Base-by-base conservation (phyloP, 1,139 yeast species). In the Arxiozyma heterogenica region DNA sequence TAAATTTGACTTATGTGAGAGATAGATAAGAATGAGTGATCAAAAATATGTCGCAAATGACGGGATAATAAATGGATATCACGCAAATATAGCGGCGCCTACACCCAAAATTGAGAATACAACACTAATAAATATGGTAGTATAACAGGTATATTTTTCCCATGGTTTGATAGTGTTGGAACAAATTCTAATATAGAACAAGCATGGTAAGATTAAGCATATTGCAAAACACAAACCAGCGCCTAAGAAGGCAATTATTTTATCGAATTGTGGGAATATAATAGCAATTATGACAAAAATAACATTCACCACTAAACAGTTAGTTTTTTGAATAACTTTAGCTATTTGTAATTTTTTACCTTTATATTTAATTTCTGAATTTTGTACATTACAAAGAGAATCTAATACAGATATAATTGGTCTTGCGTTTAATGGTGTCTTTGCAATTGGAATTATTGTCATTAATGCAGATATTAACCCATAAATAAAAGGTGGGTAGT, bases 391-490 rank as follows among this genome's bases (percentile, higher is more conserved):
- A 41, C 73, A 59, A 30, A 78, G 56, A 20, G 73, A 69, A 58
- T 83, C 88, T 17, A 81, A 67, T 0, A 94, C 84, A 6, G 93
- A 79, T 22, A 88, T 81, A 46, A 91, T 84, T 0, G 98, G 98
- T 61, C 93, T 82, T 9, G 94, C 90, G 62, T 84, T 86, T 51
- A 91, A 75, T 0, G 98, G 96, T 1, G 93, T 81, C 65, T 91
- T 91, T 1, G 96, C 90, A 47, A 90, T 70, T 1, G 98, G 97
- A 30, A 91, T 81, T 44, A 90, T 64, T 44, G 95, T 87, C 74
- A 90, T 86, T 50, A 88, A 72, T 0, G 78, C 77, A 53, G 93
- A 85, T 52, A 91, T 77, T 42, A 82, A 63, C 3, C 81, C 80
- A 55, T 83, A 80, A 11, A 86, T 74, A 75, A 83, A 81, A 1